Percentiles rank a stretch among this genome's conserved stretches.
These are phyloP conservation scores for Cyclospora cayetanensis DNA, from an alignment of 169 alveolate species.

Conservation along the genomic window DNA sequence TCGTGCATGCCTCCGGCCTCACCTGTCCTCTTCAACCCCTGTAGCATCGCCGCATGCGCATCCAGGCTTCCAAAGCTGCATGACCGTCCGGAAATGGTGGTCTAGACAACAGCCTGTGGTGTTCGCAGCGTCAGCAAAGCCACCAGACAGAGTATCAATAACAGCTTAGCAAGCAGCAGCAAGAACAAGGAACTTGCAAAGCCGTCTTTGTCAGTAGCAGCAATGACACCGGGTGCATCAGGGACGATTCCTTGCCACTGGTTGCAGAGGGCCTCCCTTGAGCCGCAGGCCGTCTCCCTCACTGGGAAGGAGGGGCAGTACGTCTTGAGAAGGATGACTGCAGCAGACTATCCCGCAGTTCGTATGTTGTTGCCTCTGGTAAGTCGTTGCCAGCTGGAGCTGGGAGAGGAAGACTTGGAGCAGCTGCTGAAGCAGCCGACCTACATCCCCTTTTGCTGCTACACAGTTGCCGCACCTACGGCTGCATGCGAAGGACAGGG, in stretches of 20 bases:
- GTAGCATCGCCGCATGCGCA: too few species aligned
- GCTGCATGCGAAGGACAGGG: not conserved
- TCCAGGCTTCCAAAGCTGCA: too few species aligned
- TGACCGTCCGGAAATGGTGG: too few species aligned
- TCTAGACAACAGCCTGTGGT: too few species aligned
- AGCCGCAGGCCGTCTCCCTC: not conserved
- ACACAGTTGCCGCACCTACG: constrained; percentile 3
- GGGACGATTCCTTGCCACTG: not conserved
- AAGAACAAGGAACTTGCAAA: not conserved
- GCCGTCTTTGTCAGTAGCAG: not conserved
- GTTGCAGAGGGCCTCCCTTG: not conserved
- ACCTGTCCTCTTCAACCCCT: too few species aligned
- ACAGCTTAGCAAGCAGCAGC: not conserved
- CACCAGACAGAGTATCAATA: not conserved
- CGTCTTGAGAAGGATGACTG: constrained; percentile 36
- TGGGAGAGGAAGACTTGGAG: not conserved
- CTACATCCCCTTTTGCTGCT: constrained; percentile 64
- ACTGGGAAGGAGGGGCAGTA: not conserved
- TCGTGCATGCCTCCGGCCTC: too few species aligned
- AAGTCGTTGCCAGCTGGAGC: constrained; percentile 51
- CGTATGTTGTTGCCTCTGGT: constrained; percentile 60
- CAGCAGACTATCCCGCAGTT: constrained; percentile 53
- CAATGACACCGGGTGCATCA: not conserved
- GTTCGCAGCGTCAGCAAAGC: not conserved
- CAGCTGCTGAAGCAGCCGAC: not conserved